A percentile compares a stretch with the other conserved stretches of the same genome.
These are phyloP conservation scores for Ceriops zippeliana DNA, from an alignment of 345 rosid species.

Conservation along the genomic window DNA sequence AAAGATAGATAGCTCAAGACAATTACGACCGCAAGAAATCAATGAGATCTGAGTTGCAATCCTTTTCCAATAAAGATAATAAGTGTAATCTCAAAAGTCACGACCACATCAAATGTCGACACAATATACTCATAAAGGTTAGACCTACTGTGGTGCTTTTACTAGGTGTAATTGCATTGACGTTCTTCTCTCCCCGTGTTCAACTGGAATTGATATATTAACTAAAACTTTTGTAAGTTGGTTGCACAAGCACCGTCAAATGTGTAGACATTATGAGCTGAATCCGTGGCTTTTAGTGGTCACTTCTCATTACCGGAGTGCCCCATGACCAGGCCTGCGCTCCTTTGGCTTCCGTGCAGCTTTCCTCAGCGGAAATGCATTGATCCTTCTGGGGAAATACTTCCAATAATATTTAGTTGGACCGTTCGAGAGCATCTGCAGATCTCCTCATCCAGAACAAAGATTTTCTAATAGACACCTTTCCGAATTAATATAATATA, in stretches of 20 bases:
- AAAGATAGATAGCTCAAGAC: background rate
- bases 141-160: background rate
- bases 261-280: no score
- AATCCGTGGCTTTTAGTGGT: background rate
- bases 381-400: background rate
- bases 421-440: background rate
- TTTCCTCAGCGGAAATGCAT: background rate
- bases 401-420: background rate
- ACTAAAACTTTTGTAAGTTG: no score
- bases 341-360: background rate
- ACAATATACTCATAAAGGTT: background rate
- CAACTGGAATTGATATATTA: no score
- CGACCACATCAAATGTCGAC: slow-evolving; percentile 8
- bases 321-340: slow-evolving; percentile 9
- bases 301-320: background rate
- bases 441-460: background rate
- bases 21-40: background rate
- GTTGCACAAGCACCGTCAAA: no score
- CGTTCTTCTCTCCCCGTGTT: no score
- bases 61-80: background rate
- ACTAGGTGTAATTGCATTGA: background rate
- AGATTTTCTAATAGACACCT: background rate
- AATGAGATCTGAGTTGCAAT: background rate
- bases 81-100: background rate
- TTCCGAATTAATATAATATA: background rate